A percentile compares a stretch with the other conserved stretches of the same genome.
Conservation (phyloP, 2,329 filamentous ascomycete species). For the Venturia pyrina region DNA sequence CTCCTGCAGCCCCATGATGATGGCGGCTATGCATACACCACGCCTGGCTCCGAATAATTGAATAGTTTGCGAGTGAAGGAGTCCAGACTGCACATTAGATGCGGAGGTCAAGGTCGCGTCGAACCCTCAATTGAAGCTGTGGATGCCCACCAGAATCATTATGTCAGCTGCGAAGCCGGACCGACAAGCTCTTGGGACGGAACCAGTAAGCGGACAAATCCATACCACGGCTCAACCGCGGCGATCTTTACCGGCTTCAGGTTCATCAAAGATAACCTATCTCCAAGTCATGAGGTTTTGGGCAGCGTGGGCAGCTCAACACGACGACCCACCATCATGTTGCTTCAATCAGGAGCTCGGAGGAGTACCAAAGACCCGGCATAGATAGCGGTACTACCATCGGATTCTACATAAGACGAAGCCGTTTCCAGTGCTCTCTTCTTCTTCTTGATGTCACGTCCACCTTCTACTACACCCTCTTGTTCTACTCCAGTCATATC, state of each 20-base stretch:
- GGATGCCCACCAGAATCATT: neutral
- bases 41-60: no score
- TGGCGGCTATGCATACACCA: no score
- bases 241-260: neutral
- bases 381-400: neutral
- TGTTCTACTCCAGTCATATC: neutral
- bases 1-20: no score
- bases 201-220: neutral
- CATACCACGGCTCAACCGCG: neutral
- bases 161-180: neutral
- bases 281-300: neutral
- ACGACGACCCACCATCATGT: conserved; percentile 1
- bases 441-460: no score
- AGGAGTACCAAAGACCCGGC: neutral
- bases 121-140: no score
- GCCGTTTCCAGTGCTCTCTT: neutral
- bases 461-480: neutral
- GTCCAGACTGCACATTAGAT: no score
- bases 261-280: neutral
- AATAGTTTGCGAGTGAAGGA: no score
- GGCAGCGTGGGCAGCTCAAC: neutral
- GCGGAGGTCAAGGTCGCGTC: no score
- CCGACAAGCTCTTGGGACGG: neutral
- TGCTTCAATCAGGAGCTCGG: neutral
- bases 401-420: neutral